phyloP scores from a whole-genome alignment of 306 rosid species.

The Cucurbita ficifolia region DNA sequence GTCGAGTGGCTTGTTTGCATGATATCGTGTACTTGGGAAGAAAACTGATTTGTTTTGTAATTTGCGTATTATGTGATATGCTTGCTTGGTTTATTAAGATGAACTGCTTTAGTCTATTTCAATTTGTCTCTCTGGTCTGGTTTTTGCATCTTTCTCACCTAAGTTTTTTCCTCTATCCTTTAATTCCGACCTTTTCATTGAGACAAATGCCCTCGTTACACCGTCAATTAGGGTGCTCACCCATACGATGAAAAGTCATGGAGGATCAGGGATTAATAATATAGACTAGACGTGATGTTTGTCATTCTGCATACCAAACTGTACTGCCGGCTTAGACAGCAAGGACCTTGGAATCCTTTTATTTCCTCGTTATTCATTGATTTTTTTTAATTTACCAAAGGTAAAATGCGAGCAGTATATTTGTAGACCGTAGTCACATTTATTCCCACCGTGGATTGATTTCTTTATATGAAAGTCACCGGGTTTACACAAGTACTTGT shows the following conservation, averaged over 20 bases:
- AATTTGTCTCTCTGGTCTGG: not conserved
- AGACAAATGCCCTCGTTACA: too few relatives aligned
- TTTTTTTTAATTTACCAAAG: too few relatives aligned
- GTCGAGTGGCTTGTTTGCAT: slow-evolving; percentile 33
- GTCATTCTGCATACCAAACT: not conserved
- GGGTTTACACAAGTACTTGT: too few relatives aligned
- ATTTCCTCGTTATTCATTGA: too few relatives aligned
- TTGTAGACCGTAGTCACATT: too few relatives aligned
- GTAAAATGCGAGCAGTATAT: too few relatives aligned
- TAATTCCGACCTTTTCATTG: too few relatives aligned
- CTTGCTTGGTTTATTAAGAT: slow-evolving; percentile 29
- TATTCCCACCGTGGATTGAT: too few relatives aligned
- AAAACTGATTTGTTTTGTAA: slow-evolving; percentile 15
- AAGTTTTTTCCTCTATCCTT: not conserved
- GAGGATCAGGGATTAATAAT: not conserved
- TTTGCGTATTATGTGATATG: slow-evolving; percentile 15
- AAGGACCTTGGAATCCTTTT: not conserved
- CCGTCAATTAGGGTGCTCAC: too few relatives aligned
- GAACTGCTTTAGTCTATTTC: not conserved
- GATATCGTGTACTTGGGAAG: slow-evolving; percentile 26
- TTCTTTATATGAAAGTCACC: too few relatives aligned
- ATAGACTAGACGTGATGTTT: not conserved
- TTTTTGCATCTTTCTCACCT: not conserved
- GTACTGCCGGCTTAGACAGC: not conserved
- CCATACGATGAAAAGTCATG: not conserved